phyloP scores from a whole-genome alignment of 768 basidiomycete genomes.

The Boletus pseudopeckii region DNA sequence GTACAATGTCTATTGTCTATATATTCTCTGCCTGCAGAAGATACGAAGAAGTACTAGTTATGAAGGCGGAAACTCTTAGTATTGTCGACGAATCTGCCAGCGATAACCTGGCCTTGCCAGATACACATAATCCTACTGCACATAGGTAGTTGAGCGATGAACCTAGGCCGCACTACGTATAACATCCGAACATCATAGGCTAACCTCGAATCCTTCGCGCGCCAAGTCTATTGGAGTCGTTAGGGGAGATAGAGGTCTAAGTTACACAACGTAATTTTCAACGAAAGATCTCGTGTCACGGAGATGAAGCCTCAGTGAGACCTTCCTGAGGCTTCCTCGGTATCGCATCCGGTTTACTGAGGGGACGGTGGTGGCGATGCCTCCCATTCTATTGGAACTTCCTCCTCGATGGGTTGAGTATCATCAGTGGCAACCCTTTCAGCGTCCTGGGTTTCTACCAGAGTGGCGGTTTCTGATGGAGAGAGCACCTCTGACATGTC shows the following conservation, averaged over 20 bases:
- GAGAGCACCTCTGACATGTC: constrained; percentile 18
- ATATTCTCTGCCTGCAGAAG: not conserved
- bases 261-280: too few relatives aligned
- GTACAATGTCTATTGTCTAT: not conserved
- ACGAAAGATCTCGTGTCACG: not conserved
- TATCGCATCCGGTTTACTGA: not conserved
- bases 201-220: not conserved
- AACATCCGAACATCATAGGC: not conserved
- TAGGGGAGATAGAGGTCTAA: not conserved
- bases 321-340: not conserved
- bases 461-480: constrained; percentile 18
- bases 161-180: not conserved
- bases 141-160: not conserved
- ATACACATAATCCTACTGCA: not conserved
- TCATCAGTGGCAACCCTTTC: constrained; percentile 10
- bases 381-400: constrained; percentile 32
- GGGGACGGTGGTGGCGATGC: constrained; percentile 26
- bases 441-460: constrained; percentile 18
- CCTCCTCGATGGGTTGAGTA: constrained; percentile 28
- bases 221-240: not conserved
- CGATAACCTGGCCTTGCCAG: not conserved
- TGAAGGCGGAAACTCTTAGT: not conserved
- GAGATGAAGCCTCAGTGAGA: not conserved
- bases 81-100: not conserved
- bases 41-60: not conserved